Evolutionary conservation across 352 stramenopile genomes (phyloP), one percentile per base, ranked within the genome.

Genomic region (Hyaloperonospora arabidopsidis): DNA sequence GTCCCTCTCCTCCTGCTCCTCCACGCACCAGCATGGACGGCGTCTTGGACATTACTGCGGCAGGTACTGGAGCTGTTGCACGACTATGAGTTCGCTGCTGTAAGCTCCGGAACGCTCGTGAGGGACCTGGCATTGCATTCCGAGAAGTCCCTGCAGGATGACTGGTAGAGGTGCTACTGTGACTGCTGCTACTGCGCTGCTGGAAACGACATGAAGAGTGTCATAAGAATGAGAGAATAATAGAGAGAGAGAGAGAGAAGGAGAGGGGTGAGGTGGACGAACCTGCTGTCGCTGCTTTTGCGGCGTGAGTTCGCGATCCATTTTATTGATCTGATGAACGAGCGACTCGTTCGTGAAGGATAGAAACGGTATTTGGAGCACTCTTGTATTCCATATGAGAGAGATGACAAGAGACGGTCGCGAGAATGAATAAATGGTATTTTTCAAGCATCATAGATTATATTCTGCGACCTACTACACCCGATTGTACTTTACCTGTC

Each of bases 261-360:
- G 32, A 1, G 10, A 29, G 38, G 21, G n/a, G 7, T 19, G 8
- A 40, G 44, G 1, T 54, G 17, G 11, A 18, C 63, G 48, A 45
- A 86, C 78, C 75, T 86, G 85, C 52, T 86, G 75, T 12, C 78
- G 75, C 76, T 88, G 78, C 70, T 86, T 86, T 56, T 81, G 71
- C 44, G 78, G 78, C 46, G 78, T 88, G 45, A 65, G 70, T 61
- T 88, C 78, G 35, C 78, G 78, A 74, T 88, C 78, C 78, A 86
- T 88, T 45, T 18, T 44, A 11, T 18, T 12, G 4, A 10, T 32
- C 25, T 32, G 25, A 4, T 32, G 25, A 32, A 4, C 25, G 25
- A 32, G 25, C 8, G 25, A 32, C 25, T 32, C 8, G 25, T 8
- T 4, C 25, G n/a, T 8, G 25, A 8, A 32, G 4, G 25, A 32